Evolutionary conservation across 345 rosid species (phyloP), one percentile per base, ranked within the genome.

Genomic region (Geranium rotundifolium): DNA sequence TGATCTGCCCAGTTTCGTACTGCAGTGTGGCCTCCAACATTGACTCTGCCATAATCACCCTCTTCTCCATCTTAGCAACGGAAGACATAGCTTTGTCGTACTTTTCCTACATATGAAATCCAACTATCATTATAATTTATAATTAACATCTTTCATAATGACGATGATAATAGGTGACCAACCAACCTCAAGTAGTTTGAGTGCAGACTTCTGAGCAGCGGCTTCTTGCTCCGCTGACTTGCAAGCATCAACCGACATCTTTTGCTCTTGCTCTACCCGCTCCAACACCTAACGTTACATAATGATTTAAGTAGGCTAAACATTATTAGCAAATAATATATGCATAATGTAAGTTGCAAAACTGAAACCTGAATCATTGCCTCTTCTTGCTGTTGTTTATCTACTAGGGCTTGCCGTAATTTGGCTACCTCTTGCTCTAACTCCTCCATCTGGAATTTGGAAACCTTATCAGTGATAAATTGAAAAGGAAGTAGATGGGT

Each of bases 1-100:
- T 93, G 59, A 77, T 67, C 76, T 89, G 87, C 66, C 97, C 91
- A 69, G 84, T 71, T 71, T 87, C 83, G 71, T 86, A 87, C 62
- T 87, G 87, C 74, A 82, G n/a, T 34, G 97, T 93, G 67, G 99
- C 99, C 79, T 90, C 95, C 67, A 93, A 73, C 64, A 82, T 83
- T 58, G 97, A 79, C 71, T 93, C 99, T 69, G 97, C 99, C 83
- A 89, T 79, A 62, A 88, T 85, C 23, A 79, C 83, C 79, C 91
- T 82, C 81, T 90, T 80, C 74, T 90, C 90, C 96, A 90, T 83
- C 66, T 83, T 82, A 71, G 86, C 77, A 58, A 90, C 63, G 39
- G 85, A 76, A 63, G 78, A 74, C 73, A 71, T 69, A 69, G 88
- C 86, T 76, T 82, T 83, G 64, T 90, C 99, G 69, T 90, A 90